phyloP scores from a whole-genome alignment of 768 basidiomycete genomes.

The Suillus placidus region DNA sequence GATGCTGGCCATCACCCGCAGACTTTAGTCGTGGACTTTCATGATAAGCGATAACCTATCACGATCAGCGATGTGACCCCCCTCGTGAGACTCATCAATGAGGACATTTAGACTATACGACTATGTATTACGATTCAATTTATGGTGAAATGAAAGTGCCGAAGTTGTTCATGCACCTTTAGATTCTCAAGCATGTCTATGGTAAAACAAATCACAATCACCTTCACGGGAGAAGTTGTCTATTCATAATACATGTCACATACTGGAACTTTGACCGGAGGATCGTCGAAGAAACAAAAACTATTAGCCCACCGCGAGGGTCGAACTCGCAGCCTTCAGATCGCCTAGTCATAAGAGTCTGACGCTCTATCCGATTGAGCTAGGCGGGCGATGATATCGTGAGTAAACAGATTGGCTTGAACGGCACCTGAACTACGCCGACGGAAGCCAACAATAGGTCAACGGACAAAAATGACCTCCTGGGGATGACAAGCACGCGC shows the following conservation, averaged over 20 bases:
- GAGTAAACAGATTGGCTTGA: too few species aligned
- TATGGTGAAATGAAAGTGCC: not conserved
- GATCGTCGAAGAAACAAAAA: constrained; percentile 18
- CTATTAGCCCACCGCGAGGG: constrained; percentile 61
- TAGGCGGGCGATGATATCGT: constrained; percentile 48
- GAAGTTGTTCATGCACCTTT: not conserved
- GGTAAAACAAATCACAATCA: not conserved
- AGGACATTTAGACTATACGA: constrained; percentile 2
- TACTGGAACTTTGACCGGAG: not conserved
- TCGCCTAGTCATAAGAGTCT: constrained; percentile 57
- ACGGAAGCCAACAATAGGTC: not conserved
- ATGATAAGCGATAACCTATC: constrained; percentile 1
- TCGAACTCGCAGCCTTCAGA: constrained; percentile 69
- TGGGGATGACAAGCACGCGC: not conserved
- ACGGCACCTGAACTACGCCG: not conserved
- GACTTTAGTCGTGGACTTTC: not conserved
- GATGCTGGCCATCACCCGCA: constrained; percentile 30
- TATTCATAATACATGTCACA: not conserved
- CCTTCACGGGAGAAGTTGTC: not conserved
- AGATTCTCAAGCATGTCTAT: not conserved
- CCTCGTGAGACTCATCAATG: not conserved
- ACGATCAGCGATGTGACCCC: constrained; percentile 6
- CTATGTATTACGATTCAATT: not conserved
- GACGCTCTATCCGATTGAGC: constrained; percentile 72
- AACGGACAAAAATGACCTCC: not conserved